Evolutionary conservation across 495 filamentous ascomycete genomes (phyloP), one percentile per base, ranked within the genome.

Genomic region (Annulohypoxylon nitens): DNA sequence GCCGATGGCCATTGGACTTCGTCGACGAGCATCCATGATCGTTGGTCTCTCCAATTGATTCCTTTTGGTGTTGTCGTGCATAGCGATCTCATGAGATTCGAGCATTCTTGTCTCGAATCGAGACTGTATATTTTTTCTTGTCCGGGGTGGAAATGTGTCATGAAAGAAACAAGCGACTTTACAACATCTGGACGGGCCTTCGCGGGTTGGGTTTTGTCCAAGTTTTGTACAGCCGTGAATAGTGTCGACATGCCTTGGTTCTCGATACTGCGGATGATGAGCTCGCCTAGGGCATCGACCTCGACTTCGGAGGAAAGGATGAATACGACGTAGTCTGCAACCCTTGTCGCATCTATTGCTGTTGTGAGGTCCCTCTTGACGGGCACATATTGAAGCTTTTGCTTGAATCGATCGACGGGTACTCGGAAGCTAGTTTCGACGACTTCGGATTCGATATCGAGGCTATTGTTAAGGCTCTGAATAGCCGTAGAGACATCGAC

Each of bases 21-120:
- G 70, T 99, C 95, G 7, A 94, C 89, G 25, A 97, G 83, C 90
- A 99, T 93, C 92, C 95, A 99, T 71, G 93, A 95, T 69, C 96
- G 86, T 67, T 97, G 91, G 67, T 98, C 97, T 75, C 97, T 89
- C 96, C 96, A 99, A 51, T 89, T 85, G 18, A 99, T 87, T 8
- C 97, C 97, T 81, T 97, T 98, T 23, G 97, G 95, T 9, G 89
- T 93, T 5, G 90, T 91, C 61, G 91, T 97, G 81, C 96, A 99
- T 14, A 99, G 81, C 18, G 93, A 94, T 20, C 97, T 89, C 78
- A 98, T 92, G 12, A 95, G 82, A 75, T 97, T 98, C 9, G 92
- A 87, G 78, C 92, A 94, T 78, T 99, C 96, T 77, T 97, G 94
- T 77, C 91, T 83, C 8, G 90, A 93, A 72, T 97, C 93, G 51